phyloP scores from a whole-genome alignment of 116 monocot species.

The Trichopus zeylanicus region DNA sequence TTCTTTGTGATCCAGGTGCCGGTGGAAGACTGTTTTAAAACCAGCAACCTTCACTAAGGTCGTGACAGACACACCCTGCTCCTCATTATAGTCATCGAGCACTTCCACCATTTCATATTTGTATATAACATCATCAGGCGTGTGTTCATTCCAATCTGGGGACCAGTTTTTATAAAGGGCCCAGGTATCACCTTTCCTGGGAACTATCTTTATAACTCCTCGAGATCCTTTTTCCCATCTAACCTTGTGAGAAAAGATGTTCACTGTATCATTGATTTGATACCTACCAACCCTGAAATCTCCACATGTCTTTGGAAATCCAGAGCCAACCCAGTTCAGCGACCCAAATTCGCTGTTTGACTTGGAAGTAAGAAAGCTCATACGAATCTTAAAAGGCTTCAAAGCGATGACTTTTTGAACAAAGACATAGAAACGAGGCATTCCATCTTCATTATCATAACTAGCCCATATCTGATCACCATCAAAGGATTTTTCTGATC shows the following conservation, averaged over 20 bases:
- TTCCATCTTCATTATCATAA: slow-evolving; percentile 96
- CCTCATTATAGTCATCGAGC: slow-evolving; percentile 69
- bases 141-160: slow-evolving; percentile 65
- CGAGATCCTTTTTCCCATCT: slow-evolving; percentile 73
- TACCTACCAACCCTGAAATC: slow-evolving; percentile 67
- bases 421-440: slow-evolving; percentile 84
- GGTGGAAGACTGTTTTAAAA: slow-evolving; percentile 76
- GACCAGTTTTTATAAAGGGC: slow-evolving; percentile 91
- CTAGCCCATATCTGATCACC: slow-evolving; percentile 89
- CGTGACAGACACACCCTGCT: slow-evolving; percentile 56
- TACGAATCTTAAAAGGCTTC: slow-evolving; percentile 64
- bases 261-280: slow-evolving; percentile 53
- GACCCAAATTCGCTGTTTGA: slow-evolving; percentile 61
- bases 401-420: slow-evolving; percentile 79
- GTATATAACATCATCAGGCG: slow-evolving; percentile 69
- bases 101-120: slow-evolving; percentile 96
- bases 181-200: slow-evolving; percentile 83
- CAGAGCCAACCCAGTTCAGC: slow-evolving; percentile 66
- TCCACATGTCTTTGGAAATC: slow-evolving; percentile 86
- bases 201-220: slow-evolving; percentile 75
- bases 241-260: slow-evolving; percentile 88
- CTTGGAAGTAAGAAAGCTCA: slow-evolving; percentile 65
- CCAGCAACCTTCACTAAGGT: slow-evolving; percentile 79
- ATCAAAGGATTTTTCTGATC: slow-evolving; percentile 54
- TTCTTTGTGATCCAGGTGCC: slow-evolving; percentile 45